Evolutionary conservation across 1,139 yeast species (phyloP), one percentile per base, ranked within the genome.

Genomic region (Candida tropicalis): DNA sequence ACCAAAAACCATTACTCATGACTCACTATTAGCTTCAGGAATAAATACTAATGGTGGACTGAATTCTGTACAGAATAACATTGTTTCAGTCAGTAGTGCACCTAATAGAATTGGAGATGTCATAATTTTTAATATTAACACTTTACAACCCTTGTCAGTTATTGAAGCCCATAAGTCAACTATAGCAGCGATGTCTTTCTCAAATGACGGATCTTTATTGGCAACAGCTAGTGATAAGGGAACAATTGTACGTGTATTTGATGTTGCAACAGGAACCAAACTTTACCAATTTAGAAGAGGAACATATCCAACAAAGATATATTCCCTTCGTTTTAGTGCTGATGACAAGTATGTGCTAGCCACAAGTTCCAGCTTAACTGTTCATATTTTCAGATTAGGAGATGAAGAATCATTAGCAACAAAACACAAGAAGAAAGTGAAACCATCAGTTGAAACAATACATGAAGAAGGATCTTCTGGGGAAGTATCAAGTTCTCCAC

Each of bases 151-250:
- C 0, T 68, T 87, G 16, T 84, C 89, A 47, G 96, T 91, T 2
- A 84, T 93, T 31, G 97, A 89, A 57, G 99, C 99, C 0, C 99
- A 93, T 62, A 88, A 89, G 57, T 83, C 95, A 1, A 81, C 87
- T 11, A 70, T 93, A 42, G 91, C 97, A 0, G 86, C 91, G 1
- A 69, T 91, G 49, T 73, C 90, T 1, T 69, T 93, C 43, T 88
- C 93, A 51, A 71, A 74, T 36, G 96, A 90, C 58, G 99, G 99
- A 1, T 73, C 84, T 0, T 63, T 89, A 39, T 69, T 93, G 39
- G 97, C 98, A 1, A 90, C 98, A 0, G 97, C 98, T 1, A 87
- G 97, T 13, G 96, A 89, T 52, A 90, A 90, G 59, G 99, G 99
- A 4, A 93, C 99, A 0, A 89, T 93, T 37, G 82, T 93, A 2